phyloP scores from a whole-genome alignment of 805 yeast species.

The Tetrapisispora fleetii region DNA sequence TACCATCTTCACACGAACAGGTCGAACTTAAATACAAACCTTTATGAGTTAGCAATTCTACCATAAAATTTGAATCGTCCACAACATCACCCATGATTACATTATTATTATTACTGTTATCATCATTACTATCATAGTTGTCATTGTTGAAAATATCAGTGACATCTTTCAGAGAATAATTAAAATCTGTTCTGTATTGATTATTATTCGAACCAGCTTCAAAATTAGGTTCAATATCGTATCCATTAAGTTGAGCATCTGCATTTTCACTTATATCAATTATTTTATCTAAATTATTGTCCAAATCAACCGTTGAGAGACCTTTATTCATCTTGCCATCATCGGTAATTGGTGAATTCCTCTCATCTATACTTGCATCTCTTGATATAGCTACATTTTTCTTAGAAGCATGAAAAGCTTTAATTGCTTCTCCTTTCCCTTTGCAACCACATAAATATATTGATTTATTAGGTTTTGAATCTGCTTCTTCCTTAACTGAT shows the following conservation, averaged over 20 bases:
- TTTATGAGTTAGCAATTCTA: conserved; percentile 27
- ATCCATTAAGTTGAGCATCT: too few species aligned
- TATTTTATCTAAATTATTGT: too few species aligned
- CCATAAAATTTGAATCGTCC: conserved; percentile 11
- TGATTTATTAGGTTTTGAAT: neutral
- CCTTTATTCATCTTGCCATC: too few species aligned
- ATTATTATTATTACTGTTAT: neutral
- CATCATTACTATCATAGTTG: neutral
- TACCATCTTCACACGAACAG: conserved; percentile 26
- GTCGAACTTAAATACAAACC: conserved; percentile 26
- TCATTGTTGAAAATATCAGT: neutral
- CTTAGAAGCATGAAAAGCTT: neutral
- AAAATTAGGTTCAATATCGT: neutral
- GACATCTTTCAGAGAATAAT: neutral
- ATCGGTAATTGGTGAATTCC: too few species aligned
- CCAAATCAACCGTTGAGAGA: too few species aligned
- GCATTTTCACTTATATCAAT: too few species aligned
- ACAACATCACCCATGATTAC: conserved; percentile 4
- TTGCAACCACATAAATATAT: conserved; percentile 1
- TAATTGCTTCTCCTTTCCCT: neutral
- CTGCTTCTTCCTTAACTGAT: neutral
- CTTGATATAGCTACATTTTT: neutral
- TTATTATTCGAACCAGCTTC: neutral
- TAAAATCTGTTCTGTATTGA: neutral
- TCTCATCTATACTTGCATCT: too few species aligned